These are phyloP conservation scores for Darksidea phi DNA, from an alignment of 495 filamentous ascomycete genomes.

Conservation along the genomic window DNA sequence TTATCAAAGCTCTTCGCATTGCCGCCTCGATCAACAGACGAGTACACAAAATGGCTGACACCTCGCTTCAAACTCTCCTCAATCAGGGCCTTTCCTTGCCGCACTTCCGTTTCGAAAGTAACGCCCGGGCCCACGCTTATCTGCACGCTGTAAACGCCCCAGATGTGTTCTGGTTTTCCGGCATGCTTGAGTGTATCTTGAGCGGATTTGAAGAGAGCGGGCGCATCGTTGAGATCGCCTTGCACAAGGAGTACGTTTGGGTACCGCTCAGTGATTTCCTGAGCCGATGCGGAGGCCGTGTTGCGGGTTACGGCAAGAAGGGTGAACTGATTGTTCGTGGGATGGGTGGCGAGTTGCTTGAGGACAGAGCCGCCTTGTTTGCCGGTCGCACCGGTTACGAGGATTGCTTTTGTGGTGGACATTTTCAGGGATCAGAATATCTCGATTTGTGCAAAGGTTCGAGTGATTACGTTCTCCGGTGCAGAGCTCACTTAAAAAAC, in stretches of 20 bases:
- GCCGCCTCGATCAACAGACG: slow-evolving; percentile 66
- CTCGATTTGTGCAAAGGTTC: not conserved
- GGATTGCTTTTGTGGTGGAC: slow-evolving; percentile 41
- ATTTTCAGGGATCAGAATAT: not conserved
- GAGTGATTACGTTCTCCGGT: too few species aligned
- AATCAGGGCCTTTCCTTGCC: slow-evolving; percentile 62
- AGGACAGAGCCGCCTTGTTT: slow-evolving; percentile 68
- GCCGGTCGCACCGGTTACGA: slow-evolving; percentile 70
- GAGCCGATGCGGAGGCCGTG: slow-evolving; percentile 52
- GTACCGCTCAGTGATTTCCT: slow-evolving; percentile 50
- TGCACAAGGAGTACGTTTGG: slow-evolving; percentile 55
- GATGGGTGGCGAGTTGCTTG: slow-evolving; percentile 52
- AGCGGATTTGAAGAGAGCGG: slow-evolving; percentile 53
- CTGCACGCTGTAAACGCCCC: slow-evolving; percentile 37
- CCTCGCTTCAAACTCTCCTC: slow-evolving; percentile 57
- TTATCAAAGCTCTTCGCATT: slow-evolving; percentile 52
- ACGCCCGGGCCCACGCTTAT: slow-evolving; percentile 50
- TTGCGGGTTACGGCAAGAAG: slow-evolving; percentile 72
- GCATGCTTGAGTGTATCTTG: slow-evolving; percentile 46
- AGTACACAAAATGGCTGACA: slow-evolving; percentile 65
- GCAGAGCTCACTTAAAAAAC: too few species aligned
- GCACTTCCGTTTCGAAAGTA: slow-evolving; percentile 51
- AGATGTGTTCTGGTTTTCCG: slow-evolving; percentile 51
- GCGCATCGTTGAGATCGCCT: slow-evolving; percentile 55
- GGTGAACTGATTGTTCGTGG: slow-evolving; percentile 47